Evolutionary conservation across 805 yeast species (phyloP).

Genomic region (Jamesozyma jinghongensis): DNA sequence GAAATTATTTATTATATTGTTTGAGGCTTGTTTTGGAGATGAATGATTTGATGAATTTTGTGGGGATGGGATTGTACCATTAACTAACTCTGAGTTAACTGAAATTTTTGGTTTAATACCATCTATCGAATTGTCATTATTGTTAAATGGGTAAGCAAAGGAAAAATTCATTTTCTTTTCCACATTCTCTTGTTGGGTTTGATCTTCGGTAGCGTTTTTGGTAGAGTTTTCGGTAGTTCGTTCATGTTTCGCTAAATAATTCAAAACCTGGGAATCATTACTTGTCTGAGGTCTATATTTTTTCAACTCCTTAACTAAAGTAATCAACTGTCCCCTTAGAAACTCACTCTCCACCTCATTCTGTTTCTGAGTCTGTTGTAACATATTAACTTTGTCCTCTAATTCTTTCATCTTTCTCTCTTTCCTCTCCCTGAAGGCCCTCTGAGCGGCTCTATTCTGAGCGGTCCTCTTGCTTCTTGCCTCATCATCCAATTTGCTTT

Average conservation of each 20-base stretch:
- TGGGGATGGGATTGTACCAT: constrained; percentile 7
- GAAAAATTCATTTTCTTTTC: constrained; percentile 31
- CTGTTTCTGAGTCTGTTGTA: constrained; percentile 63
- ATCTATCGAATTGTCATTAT: constrained; percentile 3
- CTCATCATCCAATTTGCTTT: constrained; percentile 65
- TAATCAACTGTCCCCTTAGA: constrained; percentile 65
- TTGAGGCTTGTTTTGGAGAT: constrained; percentile 1
- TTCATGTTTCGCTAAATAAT: constrained; percentile 17
- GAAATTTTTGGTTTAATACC: too few species aligned
- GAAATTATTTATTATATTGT: not conserved
- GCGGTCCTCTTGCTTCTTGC: constrained; percentile 86
- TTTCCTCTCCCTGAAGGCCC: constrained; percentile 92
- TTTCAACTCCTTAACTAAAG: constrained; percentile 61
- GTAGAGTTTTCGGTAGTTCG: not conserved
- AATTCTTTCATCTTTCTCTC: constrained; percentile 79
- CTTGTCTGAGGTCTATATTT: constrained; percentile 41
- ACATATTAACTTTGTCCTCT: constrained; percentile 64
- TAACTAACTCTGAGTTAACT: not conserved
- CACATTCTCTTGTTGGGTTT: constrained; percentile 14
- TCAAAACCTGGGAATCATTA: constrained; percentile 24
- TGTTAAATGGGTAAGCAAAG: constrained; percentile 47
- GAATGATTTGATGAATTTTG: constrained; percentile 4
- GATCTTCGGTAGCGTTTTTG: not conserved
- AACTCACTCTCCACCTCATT: constrained; percentile 67
- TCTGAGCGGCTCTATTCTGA: constrained; percentile 94